Evolutionary conservation across 345 rosid genomes (phyloP), one percentile per base, ranked within the genome.

Genomic region (Ailanthus altissimus): DNA sequence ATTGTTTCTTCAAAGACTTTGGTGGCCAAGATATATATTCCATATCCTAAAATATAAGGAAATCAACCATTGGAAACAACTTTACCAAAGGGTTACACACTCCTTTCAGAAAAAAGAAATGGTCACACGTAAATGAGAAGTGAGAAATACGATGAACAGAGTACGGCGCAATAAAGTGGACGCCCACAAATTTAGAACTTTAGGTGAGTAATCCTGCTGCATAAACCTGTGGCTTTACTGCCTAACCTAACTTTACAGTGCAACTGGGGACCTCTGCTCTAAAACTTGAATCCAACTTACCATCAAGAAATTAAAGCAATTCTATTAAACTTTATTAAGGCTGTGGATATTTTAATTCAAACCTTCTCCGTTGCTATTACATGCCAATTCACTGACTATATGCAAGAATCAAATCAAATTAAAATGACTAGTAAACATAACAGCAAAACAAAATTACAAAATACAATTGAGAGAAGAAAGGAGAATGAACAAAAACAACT

Each of bases 401-500:
- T 51, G 8, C 45, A 66, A 60, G 64, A 60, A 18, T 60, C 32
- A 32, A 25, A 6, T 1, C 15, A 20, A 7, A 32, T 32, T 32
- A 18, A 40, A 36, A 18, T 51, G 18, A 18, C 13, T 15, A 15
- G 5, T 16, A 25, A 1, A 51, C 13, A 47, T n/a, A 21, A n/a
- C 68, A 46, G 56, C 59, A 6, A 53, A 49, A 49, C 63, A 6
- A 0, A 62, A 0, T 38, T 7, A 26, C 5, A 20, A 43, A 75
- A 60, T 20, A 26, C 16, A 47, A 13, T 4, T 1, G 4, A 13
- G 51, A n/a, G 11, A 15, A 51, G 16, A 53, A 11, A 51, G 21
- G 23, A n/a, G 5, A 66, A 51, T 56, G 43, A 28, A 26, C 6
- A 46, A 61, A 11, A 67, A 65, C 75, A 68, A 76, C 82, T 82